Base-by-base conservation (phyloP, 2,329 filamentous ascomycete genomes). In the Penicillium italicum region DNA sequence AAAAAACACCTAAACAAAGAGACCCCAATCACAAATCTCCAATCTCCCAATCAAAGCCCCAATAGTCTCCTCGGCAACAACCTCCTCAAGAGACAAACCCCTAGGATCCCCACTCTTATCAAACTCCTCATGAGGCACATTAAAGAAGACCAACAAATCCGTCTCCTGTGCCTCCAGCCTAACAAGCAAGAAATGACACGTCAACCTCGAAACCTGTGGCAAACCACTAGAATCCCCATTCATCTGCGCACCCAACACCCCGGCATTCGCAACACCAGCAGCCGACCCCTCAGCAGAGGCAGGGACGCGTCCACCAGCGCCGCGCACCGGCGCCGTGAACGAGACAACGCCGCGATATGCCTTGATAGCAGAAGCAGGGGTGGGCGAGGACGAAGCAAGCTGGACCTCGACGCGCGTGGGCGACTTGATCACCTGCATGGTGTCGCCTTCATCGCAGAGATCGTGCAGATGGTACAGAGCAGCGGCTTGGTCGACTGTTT, bases 91-190 rank as follows among this genome's bases (percentile, higher is more conserved):
- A 6, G 82, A 82, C 64, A 87, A 81, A 49, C 86, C 87, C 66
- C 90, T 86, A 61, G 89, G 75, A 72, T 84, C 81, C 4, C 86
- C 88, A 67, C 82, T 81, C 69, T 82, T 85, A 16, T 85, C 85
- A 54, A 93, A 84, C 31, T 90, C 86, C 9, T 87, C 86, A 72
- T 94, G 88, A 28, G 92, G 93, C 45, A 96, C 89, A 74, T 96
- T 97, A 69, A 96, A 84, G 38, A 89, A 89, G 59, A 96, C 85
- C 44, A 96, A 77, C 37, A 97, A 77, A 73, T 97, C 93, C 1
- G 92, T 93, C 55, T 79, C 80, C 69, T 91, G 81, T 66, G 83
- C 81, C 73, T 87, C 87, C 44, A 97, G 79, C 16, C 93, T 82
- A 54, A 97, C 76, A 38, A 97, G 79, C 16, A 90, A 84, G 62